Conservation (phyloP, 352 stramenopile genomes). For the Globisporangium ultimum region DNA sequence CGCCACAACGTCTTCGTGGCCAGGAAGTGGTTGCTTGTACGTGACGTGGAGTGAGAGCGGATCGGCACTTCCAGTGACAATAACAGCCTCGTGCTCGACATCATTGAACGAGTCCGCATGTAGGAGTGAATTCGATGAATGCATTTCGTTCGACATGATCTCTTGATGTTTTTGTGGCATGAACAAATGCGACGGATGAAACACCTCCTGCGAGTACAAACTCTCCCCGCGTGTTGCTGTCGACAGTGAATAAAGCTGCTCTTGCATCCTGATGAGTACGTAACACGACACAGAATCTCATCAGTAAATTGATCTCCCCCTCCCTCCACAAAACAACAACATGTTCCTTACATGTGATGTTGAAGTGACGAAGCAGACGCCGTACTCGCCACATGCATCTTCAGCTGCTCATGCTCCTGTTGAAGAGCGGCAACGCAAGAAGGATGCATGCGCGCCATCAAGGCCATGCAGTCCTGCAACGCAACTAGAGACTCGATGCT, state of each 20-base stretch:
- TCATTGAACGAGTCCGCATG: not conserved
- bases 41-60: conserved; percentile 55
- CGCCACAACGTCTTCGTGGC: conserved; percentile 45
- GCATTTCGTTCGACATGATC: not conserved
- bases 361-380: conserved; percentile 5
- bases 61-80: conserved; percentile 59
- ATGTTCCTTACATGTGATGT: conserved; percentile 8
- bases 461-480: conserved; percentile 34
- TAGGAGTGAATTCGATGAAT: not conserved
- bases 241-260: not conserved
- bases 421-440: conserved; percentile 20
- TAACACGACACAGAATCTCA: not conserved
- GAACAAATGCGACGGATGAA: conserved; percentile 38
- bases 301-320: not conserved
- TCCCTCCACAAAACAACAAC: not conserved
- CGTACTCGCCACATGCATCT: not conserved
- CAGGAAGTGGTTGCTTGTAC: conserved; percentile 41
- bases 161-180: conserved; percentile 18
- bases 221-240: not conserved
- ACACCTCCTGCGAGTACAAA: conserved; percentile 29
- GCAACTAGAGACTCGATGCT: conserved; percentile 31
- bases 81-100: conserved; percentile 8
- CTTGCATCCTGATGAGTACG: conserved; percentile 2
- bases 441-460: conserved; percentile 27
- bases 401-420: conserved; percentile 29